Evolutionary conservation across 2,329 filamentous ascomycete species (phyloP).

Genomic region (Fusarium guadeloupense): DNA sequence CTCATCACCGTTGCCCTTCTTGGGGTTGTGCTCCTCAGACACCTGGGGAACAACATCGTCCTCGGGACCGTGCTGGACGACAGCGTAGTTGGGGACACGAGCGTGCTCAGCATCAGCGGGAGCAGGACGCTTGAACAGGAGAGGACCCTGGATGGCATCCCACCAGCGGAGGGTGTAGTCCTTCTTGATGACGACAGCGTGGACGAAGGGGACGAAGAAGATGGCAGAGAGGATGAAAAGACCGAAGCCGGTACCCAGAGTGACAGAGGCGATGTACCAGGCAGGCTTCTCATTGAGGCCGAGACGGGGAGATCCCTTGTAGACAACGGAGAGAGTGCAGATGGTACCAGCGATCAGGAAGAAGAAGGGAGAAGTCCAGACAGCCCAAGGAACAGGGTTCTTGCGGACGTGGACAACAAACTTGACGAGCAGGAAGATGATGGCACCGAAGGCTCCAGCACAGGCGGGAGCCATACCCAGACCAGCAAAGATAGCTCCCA

Average conservation of each 20-base stretch:
- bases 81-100: constrained; percentile 78
- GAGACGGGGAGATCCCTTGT: constrained; percentile 74
- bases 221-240: constrained; percentile 67
- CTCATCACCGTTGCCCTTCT: constrained; percentile 43
- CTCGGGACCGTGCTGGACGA: constrained; percentile 72
- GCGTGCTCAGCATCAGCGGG: constrained; percentile 63
- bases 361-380: constrained; percentile 78
- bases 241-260: constrained; percentile 69
- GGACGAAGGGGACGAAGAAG: constrained; percentile 78
- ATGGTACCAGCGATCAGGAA: constrained; percentile 80
- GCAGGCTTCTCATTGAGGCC: constrained; percentile 59
- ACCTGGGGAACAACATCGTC: constrained; percentile 45
- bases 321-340: constrained; percentile 80
- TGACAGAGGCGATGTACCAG: constrained; percentile 74
- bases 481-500: constrained; percentile 77
- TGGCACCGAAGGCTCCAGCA: constrained; percentile 70
- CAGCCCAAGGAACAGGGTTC: constrained; percentile 76
- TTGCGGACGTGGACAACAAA: constrained; percentile 74
- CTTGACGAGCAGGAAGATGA: constrained; percentile 74
- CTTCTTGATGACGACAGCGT: constrained; percentile 73
- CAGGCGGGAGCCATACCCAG: constrained; percentile 76
- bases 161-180: constrained; percentile 72
- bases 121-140: constrained; percentile 68
- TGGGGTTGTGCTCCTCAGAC: constrained; percentile 26
- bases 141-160: constrained; percentile 69